Conservation (phyloP, 2,329 filamentous ascomycete genomes). For the Aspergillaceae sp. region DNA sequence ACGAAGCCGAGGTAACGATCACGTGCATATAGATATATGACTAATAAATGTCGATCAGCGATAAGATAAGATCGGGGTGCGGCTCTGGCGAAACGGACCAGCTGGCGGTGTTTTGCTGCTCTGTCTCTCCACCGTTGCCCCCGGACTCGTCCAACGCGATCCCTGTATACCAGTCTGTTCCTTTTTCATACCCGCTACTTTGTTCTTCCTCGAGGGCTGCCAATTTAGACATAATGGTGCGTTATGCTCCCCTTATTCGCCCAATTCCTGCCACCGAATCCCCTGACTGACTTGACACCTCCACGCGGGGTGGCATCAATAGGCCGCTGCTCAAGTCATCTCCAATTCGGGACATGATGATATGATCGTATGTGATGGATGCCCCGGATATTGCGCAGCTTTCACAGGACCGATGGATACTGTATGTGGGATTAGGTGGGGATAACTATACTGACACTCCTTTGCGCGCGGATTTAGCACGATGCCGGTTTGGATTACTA, state of each 20-base stretch:
- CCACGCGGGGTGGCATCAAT: constrained; percentile 2
- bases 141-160: neutral
- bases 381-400: too few relatives aligned
- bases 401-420: neutral
- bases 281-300: constrained; percentile 7
- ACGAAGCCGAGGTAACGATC: constrained; percentile 13
- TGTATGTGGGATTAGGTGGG: neutral
- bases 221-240: constrained; percentile 16
- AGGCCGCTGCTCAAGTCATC: constrained; percentile 63
- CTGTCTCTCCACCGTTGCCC: constrained; percentile 1
- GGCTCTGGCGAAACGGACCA: constrained; percentile 16
- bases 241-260: constrained; percentile 1
- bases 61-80: constrained; percentile 23
- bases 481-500: constrained; percentile 99
- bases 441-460: constrained; percentile 1
- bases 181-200: neutral
- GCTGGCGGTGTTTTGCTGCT: constrained; percentile 17
- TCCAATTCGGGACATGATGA: constrained; percentile 89
- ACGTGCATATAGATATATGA: constrained; percentile 9
- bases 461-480: constrained; percentile 49
- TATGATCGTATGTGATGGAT: constrained; percentile 77
- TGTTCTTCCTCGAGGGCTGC: constrained; percentile 3
- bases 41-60: constrained; percentile 8
- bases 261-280: neutral
- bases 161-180: neutral